Conservation (phyloP, 768 basidiomycete species). For the Cyathus striatus region DNA sequence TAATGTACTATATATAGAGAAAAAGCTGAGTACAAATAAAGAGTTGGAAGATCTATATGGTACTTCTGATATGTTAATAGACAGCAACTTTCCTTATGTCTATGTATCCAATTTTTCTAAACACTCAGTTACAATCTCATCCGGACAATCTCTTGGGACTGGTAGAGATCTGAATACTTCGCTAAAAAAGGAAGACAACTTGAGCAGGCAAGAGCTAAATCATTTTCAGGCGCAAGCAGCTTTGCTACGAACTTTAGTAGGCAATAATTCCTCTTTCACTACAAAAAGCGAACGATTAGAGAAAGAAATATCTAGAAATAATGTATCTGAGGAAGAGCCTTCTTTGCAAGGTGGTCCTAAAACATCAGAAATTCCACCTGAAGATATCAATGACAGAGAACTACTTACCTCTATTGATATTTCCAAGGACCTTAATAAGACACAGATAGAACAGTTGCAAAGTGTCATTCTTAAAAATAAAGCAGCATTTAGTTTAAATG, state of each 20-base stretch:
- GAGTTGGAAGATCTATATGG: conserved; percentile 7
- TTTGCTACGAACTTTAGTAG: background rate
- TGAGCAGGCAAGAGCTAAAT: background rate
- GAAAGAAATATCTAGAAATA: too few species aligned
- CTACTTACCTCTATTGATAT: conserved; percentile 8
- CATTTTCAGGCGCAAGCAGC: background rate
- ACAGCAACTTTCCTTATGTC: background rate
- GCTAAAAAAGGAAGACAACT: conserved; percentile 8
- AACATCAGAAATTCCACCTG: too few species aligned
- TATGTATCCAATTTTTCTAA: conserved; percentile 7
- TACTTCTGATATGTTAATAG: conserved; percentile 10
- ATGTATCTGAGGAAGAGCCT: too few species aligned
- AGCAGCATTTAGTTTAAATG: conserved; percentile 24
- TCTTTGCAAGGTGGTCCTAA: too few species aligned
- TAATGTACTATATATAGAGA: conserved; percentile 8
- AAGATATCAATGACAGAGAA: too few species aligned
- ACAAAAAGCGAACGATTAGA: too few species aligned
- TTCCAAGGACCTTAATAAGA: background rate
- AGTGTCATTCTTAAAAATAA: conserved; percentile 9
- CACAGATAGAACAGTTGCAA: conserved; percentile 3
- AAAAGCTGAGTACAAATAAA: conserved; percentile 1
- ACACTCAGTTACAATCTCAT: conserved; percentile 3
- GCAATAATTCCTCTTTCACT: too few species aligned
- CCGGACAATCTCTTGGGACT: conserved; percentile 10
- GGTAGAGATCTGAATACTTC: conserved; percentile 7